Evolutionary conservation across 768 basidiomycete species (phyloP), one percentile per base, ranked within the genome.

Genomic region (Tulasnella sp.): DNA sequence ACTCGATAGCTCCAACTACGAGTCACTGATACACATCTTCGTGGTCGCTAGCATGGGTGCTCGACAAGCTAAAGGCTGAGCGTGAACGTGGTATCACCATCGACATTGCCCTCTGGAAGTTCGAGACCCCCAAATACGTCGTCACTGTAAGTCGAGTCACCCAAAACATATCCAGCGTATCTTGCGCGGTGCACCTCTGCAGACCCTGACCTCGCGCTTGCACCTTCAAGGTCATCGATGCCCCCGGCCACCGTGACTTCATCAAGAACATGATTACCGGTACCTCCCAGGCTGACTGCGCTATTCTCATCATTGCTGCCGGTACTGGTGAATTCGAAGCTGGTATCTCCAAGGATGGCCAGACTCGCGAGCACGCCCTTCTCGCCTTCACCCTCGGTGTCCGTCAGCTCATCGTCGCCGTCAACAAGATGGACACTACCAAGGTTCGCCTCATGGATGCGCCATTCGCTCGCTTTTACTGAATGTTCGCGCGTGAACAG

Each of bases 221-320:
- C 76, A 58, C n/a, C 34, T 81, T 80, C 41, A 81, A 95, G 96
- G 96, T 99, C 89, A 99, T 99, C 85, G 98, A 99, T 87, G 98
- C 98, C 87, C 98, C 98, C 74, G 97, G 97, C 86, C 97, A 98
- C 88, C 96, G 98, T 92, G 98, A 99, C 87, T 99, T 99, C 90
- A 99, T 99, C 92, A 99, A 99, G 90, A 99, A 98, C 95, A 98
- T 97, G 97, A 99, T 99, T 88, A 99, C 98, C 82, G 98, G 98
- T 91, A 99, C 98, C 85, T 99, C 98, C 85, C 98, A 99, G 92
- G 97, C 97, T 87, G 97, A 99, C 87, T 99, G 97, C 86, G 98
- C 97, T 85, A 92, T 99, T 88, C 96, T 99, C 88, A 99, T 99
- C 91, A 99, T 99, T 84, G 98, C 97, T 83, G 94, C 90, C 88